Evolutionary conservation across 2,329 filamentous ascomycete genomes (phyloP).

Genomic region (Fusarium clavum): DNA sequence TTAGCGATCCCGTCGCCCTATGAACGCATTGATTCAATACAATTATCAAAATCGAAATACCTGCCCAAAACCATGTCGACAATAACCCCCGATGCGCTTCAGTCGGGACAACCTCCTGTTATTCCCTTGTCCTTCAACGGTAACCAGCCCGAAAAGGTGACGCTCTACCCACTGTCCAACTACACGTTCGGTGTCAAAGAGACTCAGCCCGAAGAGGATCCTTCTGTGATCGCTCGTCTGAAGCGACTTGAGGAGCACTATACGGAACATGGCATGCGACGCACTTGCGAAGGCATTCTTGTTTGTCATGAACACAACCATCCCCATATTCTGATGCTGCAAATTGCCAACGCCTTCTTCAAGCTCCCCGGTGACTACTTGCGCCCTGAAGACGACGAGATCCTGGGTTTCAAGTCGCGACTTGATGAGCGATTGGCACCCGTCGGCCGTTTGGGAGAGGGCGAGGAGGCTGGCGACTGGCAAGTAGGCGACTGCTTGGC

Average conservation of each 20-base stretch:
- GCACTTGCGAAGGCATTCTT: slow-evolving; percentile 95
- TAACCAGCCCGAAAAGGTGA: slow-evolving; percentile 90
- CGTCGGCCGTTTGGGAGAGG: slow-evolving; percentile 86
- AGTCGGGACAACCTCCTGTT: slow-evolving; percentile 82
- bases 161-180: slow-evolving; percentile 94
- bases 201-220: slow-evolving; percentile 97
- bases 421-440: slow-evolving; percentile 94
- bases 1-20: neutral
- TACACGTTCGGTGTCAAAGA: slow-evolving; percentile 99
- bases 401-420: slow-evolving; percentile 92
- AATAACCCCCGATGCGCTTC: slow-evolving; percentile 78
- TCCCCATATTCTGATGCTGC: slow-evolving; percentile 97
- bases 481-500: slow-evolving; percentile 93
- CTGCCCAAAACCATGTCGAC: slow-evolving; percentile 74
- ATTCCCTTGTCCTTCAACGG: slow-evolving; percentile 86
- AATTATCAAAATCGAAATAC: neutral
- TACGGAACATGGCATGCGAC: slow-evolving; percentile 89
- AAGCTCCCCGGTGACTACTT: slow-evolving; percentile 98
- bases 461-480: slow-evolving; percentile 89
- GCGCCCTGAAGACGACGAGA: slow-evolving; percentile 87
- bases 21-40: neutral
- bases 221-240: slow-evolving; percentile 90
- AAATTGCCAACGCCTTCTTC: slow-evolving; percentile 99
- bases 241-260: slow-evolving; percentile 98
- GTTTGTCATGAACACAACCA: slow-evolving; percentile 99